Base-by-base conservation (phyloP, 306 rosid genomes). In the Sicyos edulis region DNA sequence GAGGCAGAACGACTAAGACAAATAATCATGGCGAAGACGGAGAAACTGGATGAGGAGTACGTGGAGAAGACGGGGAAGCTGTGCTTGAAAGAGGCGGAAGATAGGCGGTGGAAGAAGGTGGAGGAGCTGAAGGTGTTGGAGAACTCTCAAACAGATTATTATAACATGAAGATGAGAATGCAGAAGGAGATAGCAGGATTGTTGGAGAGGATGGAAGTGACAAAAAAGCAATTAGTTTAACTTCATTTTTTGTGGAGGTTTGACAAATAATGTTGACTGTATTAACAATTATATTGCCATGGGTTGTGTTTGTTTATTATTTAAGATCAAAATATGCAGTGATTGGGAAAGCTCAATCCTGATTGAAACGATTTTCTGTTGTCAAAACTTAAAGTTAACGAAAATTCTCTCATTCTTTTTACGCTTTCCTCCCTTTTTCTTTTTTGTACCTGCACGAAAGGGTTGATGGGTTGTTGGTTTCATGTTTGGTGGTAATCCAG, bases 201-300 rank as follows among this genome's bases (percentile, higher is more conserved):
- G 73, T 78, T 89, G 86, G 81, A 86, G 81, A 91, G 97, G 83
- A 91, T 95, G 97, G 99, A 95, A 71, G 92, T 90, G 67, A 89
- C 99, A 70, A 95, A 88, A 80, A 87, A 91, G 79, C 95, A 87
- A 69, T 66, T 85, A 85, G 85, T 85, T 32, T 32, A 32, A 32
- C 37, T 32, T 32, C 37, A 32, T 32, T 32, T 32, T 32, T 32
- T 32, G 37, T 32, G 37, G 37, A 32, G 37, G 37, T 32, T 32
- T 26, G 37, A 32, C 37, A 32, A 32, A 32, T 32, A 32, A 32
- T 32, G 5, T 32, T 32, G 37, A 32, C 37, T 32, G 29, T 26
- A 32, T 32, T 32, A 32, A 32, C 37, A 32, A 32, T 32, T 32
- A 32, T 32, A 32, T 32, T 32, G 37, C 37, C 37, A 32, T 32